Percentiles rank a stretch among this genome's conserved stretches.
These are phyloP conservation scores for Elongisporangium prolatum DNA, from an alignment of 352 stramenopile species.

Conservation along the genomic window DNA sequence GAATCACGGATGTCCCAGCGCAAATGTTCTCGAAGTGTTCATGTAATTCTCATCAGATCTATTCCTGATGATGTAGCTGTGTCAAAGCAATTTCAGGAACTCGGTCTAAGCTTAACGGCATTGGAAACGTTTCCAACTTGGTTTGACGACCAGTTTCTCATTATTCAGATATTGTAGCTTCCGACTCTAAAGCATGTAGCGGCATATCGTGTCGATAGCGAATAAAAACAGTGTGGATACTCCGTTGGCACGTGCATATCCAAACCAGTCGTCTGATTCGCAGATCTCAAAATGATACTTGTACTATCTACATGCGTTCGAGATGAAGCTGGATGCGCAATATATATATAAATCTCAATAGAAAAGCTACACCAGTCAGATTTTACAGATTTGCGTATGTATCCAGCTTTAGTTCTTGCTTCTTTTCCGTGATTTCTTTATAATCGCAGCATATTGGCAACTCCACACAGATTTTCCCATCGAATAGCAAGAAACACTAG, in stretches of 20 bases:
- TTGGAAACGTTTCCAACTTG: not conserved
- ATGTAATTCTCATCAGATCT: not conserved
- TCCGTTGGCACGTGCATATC: not conserved
- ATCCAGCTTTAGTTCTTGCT: too few relatives aligned
- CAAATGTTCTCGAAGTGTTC: not conserved
- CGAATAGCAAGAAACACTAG: constrained; percentile 57
- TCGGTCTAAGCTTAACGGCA: not conserved
- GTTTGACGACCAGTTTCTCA: not conserved
- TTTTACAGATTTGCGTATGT: too few relatives aligned
- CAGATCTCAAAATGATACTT: not conserved
- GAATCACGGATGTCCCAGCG: not conserved
- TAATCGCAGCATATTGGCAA: constrained; percentile 14
- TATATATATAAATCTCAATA: not conserved
- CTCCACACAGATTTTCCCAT: constrained; percentile 32
- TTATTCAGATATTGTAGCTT: not conserved
- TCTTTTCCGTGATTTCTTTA: too few relatives aligned
- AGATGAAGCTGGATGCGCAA: not conserved
- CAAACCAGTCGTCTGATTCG: not conserved
- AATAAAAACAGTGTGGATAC: not conserved
- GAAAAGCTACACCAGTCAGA: not conserved
- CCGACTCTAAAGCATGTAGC: not conserved
- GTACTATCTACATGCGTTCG: not conserved
- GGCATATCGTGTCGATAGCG: not conserved
- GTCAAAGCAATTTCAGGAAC: not conserved
- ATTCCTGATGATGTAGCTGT: not conserved